These are phyloP conservation scores for Purpureocillium takamizusanense DNA, from an alignment of 2,329 filamentous ascomycete species.

Conservation along the genomic window DNA sequence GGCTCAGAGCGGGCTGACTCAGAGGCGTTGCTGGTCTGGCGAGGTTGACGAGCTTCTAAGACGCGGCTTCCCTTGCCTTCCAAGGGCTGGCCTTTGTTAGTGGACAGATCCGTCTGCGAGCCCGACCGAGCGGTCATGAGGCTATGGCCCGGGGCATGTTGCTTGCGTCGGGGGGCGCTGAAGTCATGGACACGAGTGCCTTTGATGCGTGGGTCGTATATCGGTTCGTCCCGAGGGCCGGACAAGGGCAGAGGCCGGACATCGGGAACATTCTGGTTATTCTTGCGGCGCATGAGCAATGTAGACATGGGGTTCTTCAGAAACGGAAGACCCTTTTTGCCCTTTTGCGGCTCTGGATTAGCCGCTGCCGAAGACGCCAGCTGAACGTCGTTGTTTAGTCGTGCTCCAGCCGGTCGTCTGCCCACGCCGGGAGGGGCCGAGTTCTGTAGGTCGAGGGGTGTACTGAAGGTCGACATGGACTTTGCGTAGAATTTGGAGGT, in stretches of 20 bases:
- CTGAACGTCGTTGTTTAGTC: conserved; percentile 27
- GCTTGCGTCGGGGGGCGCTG: conserved; percentile 47
- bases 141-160: conserved; percentile 9
- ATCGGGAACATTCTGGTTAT: conserved; percentile 38
- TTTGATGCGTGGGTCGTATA: conserved; percentile 55
- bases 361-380: too few relatives aligned
- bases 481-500: conserved; percentile 19
- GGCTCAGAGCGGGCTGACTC: conserved; percentile 15
- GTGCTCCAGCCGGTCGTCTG: conserved; percentile 33
- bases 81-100: conserved; percentile 6
- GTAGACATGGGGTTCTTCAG: conserved; percentile 52
- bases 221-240: conserved; percentile 31
- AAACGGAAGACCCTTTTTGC: conserved; percentile 47
- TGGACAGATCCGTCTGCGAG: conserved; percentile 7
- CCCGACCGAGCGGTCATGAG: conserved; percentile 8
- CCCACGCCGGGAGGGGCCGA: conserved; percentile 18
- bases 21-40: conserved; percentile 20
- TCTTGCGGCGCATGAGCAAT: conserved; percentile 46
- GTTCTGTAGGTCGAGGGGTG: conserved; percentile 39
- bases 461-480: conserved; percentile 33
- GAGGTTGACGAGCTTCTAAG: conserved; percentile 9
- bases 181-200: conserved; percentile 59
- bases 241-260: conserved; percentile 29
- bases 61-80: background rate
- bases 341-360: conserved; percentile 22